A percentile compares a stretch with the other conserved stretches of the same genome.
These are phyloP conservation scores for Cyclostephanos invisitatus DNA, from an alignment of 108 stramenopile genomes.

Conservation along the genomic window DNA sequence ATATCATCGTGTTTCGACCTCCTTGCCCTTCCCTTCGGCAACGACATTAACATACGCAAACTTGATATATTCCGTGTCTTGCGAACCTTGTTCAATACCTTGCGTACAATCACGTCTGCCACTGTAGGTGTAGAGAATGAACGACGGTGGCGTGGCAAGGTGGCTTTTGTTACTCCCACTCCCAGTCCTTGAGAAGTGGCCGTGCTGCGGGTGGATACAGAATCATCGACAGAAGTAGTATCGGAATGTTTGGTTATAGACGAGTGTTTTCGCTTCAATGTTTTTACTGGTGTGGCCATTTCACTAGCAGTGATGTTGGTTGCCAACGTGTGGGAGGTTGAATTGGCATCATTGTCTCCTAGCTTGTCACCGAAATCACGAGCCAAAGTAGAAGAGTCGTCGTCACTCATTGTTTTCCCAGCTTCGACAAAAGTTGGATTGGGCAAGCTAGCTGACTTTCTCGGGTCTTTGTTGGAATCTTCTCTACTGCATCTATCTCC, in stretches of 20 bases:
- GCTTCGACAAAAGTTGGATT: background rate
- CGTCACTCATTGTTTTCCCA: constrained; percentile 2
- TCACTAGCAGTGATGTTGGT: constrained; percentile 24
- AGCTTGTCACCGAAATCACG: constrained; percentile 15
- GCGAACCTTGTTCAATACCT: constrained; percentile 85
- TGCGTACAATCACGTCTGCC: constrained; percentile 81
- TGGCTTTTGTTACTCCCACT: background rate
- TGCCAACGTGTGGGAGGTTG: constrained; percentile 38
- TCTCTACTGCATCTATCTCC: constrained; percentile 1
- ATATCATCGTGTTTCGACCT: constrained; percentile 91
- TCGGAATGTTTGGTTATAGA: constrained; percentile 46
- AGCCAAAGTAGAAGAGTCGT: constrained; percentile 12
- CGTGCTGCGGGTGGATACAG: constrained; percentile 38
- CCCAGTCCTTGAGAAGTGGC: constrained; percentile 52
- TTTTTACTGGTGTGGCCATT: constrained; percentile 1
- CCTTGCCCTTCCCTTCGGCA: constrained; percentile 78
- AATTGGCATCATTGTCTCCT: constrained; percentile 30
- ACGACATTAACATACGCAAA: constrained; percentile 72
- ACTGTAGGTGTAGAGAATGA: constrained; percentile 55
- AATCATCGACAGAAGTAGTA: constrained; percentile 29
- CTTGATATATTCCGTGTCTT: constrained; percentile 77
- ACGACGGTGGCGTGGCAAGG: constrained; percentile 21
- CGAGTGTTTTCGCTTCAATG: constrained; percentile 14
- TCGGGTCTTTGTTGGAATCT: background rate
- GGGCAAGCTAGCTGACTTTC: background rate